Evolutionary conservation across 306 rosid genomes (phyloP).

Genomic region (Trifolium subterraneum): DNA sequence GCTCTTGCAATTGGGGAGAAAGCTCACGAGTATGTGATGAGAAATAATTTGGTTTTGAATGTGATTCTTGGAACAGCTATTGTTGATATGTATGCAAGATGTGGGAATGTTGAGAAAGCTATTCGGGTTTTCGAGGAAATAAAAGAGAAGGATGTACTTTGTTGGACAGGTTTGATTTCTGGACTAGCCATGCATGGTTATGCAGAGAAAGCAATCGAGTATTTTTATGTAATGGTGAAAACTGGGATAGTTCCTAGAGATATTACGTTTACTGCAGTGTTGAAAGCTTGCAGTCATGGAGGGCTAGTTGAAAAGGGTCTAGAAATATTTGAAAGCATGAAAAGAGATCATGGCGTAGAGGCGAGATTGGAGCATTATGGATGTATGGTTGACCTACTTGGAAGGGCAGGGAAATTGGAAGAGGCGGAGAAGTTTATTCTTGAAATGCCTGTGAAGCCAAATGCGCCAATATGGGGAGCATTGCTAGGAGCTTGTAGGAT

Average conservation of each 20-base stretch:
- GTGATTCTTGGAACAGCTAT: constrained; percentile 53
- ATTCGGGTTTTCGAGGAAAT: constrained; percentile 43
- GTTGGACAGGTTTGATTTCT: constrained; percentile 57
- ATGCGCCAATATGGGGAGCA: constrained; percentile 59
- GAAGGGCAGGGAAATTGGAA: constrained; percentile 51
- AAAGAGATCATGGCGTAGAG: constrained; percentile 42
- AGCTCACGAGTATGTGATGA: constrained; percentile 47
- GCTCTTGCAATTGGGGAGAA: constrained; percentile 51
- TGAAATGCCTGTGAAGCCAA: constrained; percentile 56
- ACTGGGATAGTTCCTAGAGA: constrained; percentile 44
- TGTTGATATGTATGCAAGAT: constrained; percentile 58
- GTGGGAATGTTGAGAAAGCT: constrained; percentile 55
- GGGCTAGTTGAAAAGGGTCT: constrained; percentile 47
- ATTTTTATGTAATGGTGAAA: constrained; percentile 46
- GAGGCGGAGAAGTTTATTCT: constrained; percentile 57
- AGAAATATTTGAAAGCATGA: constrained; percentile 50
- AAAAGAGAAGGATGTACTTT: constrained; percentile 42
- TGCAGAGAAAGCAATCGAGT: constrained; percentile 48
- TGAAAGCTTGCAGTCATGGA: constrained; percentile 54
- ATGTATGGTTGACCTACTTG: constrained; percentile 58
- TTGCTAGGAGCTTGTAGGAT: constrained; percentile 57
- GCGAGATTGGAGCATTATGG: constrained; percentile 61
- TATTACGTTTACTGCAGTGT: constrained; percentile 54
- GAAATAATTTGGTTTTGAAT: constrained; percentile 46
- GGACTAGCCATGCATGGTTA: constrained; percentile 55